Evolutionary conservation across 2,329 filamentous ascomycete genomes (phyloP), one percentile per base, ranked within the genome.

Genomic region (Monosporascus sp.): DNA sequence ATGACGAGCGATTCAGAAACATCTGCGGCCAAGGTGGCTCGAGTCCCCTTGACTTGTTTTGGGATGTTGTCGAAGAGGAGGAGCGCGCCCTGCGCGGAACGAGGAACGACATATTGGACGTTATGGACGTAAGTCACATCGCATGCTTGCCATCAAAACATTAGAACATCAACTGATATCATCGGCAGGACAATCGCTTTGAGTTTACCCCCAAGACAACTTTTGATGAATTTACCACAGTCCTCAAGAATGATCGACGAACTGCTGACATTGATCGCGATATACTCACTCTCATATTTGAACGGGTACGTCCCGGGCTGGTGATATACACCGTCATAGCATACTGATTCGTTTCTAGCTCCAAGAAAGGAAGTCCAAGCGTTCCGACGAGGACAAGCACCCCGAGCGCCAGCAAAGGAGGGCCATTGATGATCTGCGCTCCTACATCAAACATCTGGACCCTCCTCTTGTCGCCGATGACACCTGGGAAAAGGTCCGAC

Each of bases 61-160:
- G 93, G 90, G 94, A 99, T 68, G 77, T 92, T 47, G 80, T 97
- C 25, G 94, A 97, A 68, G 91, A 96, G 68, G 91, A 97, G 69
- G 93, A 99, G 66, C 84, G 89, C 53, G 85, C 86, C n/a, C 76
- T 97, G 47, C 86, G 92, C 56, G 85, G 83, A 48, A 86, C 87
- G 48, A 81, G 90, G 56, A 95, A 94, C 66, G 85, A 91, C 65
- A 88, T 95, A 39, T 76, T 94, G 59, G 91, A 96, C 72, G 90
- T 94, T 60, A 79, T 96, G 61, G 89, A 95, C 78, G 90, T 94
- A 71, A 77, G 85, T 74, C 15, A 24, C 24, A 20, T 47, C 38
- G 25, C 6, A 51, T 25, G 20, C 37, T 49, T 37, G 11, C 18
- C 42, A 38, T 17, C n/a, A 3, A 22, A 22, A 41, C 49, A n/a